Conservation (phyloP, 129 eudicot species). For the Pittosporum tobira region DNA sequence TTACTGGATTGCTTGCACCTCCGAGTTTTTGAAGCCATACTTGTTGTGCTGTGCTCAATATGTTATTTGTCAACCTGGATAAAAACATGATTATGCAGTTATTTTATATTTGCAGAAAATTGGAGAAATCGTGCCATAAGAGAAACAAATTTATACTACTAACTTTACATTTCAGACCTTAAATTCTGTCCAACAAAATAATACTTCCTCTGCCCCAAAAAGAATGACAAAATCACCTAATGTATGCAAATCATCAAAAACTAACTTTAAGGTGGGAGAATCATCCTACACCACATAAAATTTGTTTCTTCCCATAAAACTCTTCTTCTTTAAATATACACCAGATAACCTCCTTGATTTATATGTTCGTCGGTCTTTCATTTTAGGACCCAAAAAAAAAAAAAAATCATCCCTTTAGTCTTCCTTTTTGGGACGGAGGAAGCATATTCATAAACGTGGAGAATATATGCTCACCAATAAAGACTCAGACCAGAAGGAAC, state of each 20-base stretch:
- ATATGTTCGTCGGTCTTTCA: no score
- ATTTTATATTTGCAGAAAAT: neutral
- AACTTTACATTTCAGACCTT: neutral
- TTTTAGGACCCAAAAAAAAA: no score
- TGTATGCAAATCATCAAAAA: no score
- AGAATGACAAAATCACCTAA: no score
- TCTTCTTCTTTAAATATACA: no score
- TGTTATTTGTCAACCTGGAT: constrained; percentile 89
- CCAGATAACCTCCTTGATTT: no score
- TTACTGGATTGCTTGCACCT: constrained; percentile 66
- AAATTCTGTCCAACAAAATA: neutral
- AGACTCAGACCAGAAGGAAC: constrained; percentile 99
- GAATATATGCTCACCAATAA: constrained; percentile 57
- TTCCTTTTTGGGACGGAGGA: no score
- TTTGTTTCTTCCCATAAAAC: no score
- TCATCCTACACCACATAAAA: no score
- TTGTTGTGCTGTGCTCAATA: constrained; percentile 84
- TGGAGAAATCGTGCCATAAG: neutral
- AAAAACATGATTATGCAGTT: neutral
- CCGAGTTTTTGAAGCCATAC: constrained; percentile 93
- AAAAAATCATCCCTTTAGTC: no score
- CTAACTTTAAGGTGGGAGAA: no score
- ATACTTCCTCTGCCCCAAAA: no score
- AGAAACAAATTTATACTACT: neutral
- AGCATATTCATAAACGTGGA: neutral